These are phyloP conservation scores for Nakazawaea populi DNA, from an alignment of 805 yeast genomes.

Conservation along the genomic window DNA sequence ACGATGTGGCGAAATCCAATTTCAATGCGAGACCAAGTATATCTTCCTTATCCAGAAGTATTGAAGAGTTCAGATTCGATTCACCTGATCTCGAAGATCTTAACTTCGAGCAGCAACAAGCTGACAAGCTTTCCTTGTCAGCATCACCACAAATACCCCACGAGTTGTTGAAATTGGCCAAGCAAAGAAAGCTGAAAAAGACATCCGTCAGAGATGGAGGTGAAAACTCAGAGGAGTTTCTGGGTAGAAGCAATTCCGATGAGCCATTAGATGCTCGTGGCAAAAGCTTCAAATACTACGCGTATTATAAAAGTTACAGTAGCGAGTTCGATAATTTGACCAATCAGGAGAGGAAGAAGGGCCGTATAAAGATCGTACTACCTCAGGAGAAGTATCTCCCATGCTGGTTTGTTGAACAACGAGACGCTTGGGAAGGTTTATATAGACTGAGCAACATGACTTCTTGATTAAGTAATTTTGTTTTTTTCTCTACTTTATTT, in stretches of 20 bases:
- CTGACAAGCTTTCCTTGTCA: constrained; percentile 43
- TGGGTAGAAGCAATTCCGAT: constrained; percentile 21
- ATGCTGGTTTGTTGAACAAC: constrained; percentile 61
- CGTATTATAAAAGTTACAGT: constrained; percentile 3
- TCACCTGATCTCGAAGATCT: constrained; percentile 3
- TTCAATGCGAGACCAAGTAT: constrained; percentile 2
- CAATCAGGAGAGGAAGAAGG: constrained; percentile 26
- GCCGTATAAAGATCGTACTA: constrained; percentile 37
- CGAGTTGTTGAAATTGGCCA: constrained; percentile 50
- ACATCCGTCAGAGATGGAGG: constrained; percentile 23
- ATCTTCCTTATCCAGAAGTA: not conserved
- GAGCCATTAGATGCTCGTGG: constrained; percentile 14
- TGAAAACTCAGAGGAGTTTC: constrained; percentile 15
- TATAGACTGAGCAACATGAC: constrained; percentile 16
- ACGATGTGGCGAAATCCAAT: constrained; percentile 9
- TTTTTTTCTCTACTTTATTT: not conserved
- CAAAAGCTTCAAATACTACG: not conserved
- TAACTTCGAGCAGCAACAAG: constrained; percentile 1
- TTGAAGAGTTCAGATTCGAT: constrained; percentile 3
- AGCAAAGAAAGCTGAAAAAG: constrained; percentile 35
- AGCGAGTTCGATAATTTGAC: constrained; percentile 7
- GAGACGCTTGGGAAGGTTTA: constrained; percentile 58
- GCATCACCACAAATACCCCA: constrained; percentile 70
- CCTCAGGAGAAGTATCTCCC: constrained; percentile 68
- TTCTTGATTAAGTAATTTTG: not conserved